Evolutionary conservation across 2,329 filamentous ascomycete genomes (phyloP).

Genomic region (Xylaria sp.): DNA sequence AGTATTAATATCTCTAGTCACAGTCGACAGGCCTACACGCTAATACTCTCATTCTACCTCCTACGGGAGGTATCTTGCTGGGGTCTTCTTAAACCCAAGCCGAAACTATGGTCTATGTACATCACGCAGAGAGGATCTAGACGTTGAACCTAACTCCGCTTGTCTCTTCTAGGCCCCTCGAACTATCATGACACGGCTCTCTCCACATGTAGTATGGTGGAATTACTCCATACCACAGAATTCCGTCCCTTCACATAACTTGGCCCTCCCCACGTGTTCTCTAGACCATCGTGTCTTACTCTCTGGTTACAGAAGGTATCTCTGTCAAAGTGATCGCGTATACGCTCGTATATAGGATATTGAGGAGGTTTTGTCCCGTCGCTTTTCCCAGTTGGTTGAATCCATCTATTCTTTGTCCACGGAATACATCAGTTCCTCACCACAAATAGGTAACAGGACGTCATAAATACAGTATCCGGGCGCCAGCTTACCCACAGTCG

Average conservation of each 20-base stretch:
- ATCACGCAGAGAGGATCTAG: conserved; percentile 5
- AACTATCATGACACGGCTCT: not conserved
- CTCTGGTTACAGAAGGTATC: not conserved
- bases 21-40: not conserved
- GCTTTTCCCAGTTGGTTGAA: not conserved
- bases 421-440: not conserved
- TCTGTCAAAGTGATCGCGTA: not conserved
- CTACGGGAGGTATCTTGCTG: not conserved
- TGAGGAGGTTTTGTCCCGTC: not conserved
- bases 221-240: conserved; percentile 5
- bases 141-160: not conserved
- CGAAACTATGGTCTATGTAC: not conserved
- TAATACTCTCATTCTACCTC: not conserved
- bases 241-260: conserved; percentile 18
- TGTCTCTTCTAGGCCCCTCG: not conserved
- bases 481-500: conserved; percentile 13
- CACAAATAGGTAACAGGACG: not conserved
- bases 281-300: conserved; percentile 7
- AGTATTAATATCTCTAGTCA: not conserved
- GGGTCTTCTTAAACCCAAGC: not conserved
- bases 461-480: not conserved
- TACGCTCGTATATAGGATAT: not conserved
- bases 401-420: not conserved
- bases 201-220: conserved; percentile 10
- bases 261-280: conserved; percentile 20